Base-by-base conservation (phyloP, 805 yeast species). In the Torulaspora microellipsoides region DNA sequence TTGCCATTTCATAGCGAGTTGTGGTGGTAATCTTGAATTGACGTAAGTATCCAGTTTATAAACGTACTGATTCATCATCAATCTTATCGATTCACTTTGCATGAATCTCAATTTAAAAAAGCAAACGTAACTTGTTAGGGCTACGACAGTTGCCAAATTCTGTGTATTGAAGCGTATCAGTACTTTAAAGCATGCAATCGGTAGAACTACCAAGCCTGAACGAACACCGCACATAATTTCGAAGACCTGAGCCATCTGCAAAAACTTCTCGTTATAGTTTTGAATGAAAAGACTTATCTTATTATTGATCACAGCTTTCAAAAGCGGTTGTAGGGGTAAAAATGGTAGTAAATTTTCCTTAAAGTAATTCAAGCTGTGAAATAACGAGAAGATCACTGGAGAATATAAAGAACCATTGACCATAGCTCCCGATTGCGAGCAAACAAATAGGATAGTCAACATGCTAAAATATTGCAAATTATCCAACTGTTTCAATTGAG, bases 81-180 rank as follows among this genome's bases (percentile, higher is more conserved):
- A 53, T 56, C 81, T 73, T 42, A 83, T 78, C 47, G 75, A 72
- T 40, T 71, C 70, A 35, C 78, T 78, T 54, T 77, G 78, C 55
- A 73, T 73, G 54, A 65, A 83, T 60, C 89, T 73, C 44, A 80
- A 58, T 63, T 80, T 81, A 63, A 80, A 67, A 62, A 83, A 83
- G 15, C 72, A 59, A 14, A 75, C 54, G 54, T 78, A 80, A 15
- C 71, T 62, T 1, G 71, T 31, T n/a, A 76, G 57, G 0, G 78
- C 67, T 1, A 68, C 13, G 1, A 76, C 27, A 13, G 62, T 54
- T 8, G 60, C 55, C 1, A 36, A 10, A 25, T 35, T 39, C 35
- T 40, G 40, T 5, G 51, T 33, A 58, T 59, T 48, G 51, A 66
- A 44, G 40, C 47, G 40, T 52, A 51, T 60, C 45, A 60, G 56